These are phyloP conservation scores for Elsinoe necatrix DNA, from an alignment of 2,329 filamentous ascomycete species.

Conservation along the genomic window DNA sequence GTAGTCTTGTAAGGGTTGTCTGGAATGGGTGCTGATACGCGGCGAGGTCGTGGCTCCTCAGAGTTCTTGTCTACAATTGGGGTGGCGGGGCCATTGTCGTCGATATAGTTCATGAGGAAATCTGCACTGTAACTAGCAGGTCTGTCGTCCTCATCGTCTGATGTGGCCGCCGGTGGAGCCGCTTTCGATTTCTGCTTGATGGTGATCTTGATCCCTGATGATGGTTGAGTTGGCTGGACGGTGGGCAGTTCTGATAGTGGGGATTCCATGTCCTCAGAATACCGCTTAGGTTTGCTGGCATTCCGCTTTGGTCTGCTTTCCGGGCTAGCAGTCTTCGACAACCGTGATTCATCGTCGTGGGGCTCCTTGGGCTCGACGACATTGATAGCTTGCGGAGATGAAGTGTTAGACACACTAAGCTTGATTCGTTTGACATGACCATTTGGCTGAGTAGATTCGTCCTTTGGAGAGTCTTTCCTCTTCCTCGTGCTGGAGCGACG, in stretches of 20 bases:
- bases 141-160: conserved; percentile 16
- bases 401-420: background rate
- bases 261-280: background rate
- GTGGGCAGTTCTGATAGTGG: background rate
- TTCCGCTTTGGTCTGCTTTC: conserved; percentile 5
- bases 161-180: background rate
- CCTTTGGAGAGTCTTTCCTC: background rate
- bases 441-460: background rate
- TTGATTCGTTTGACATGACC: conserved; percentile 3
- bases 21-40: conserved; percentile 6
- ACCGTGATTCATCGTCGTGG: background rate
- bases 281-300: conserved; percentile 8
- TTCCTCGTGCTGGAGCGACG: background rate
- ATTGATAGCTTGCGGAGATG: background rate
- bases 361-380: background rate
- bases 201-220: background rate
- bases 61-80: conserved; percentile 7
- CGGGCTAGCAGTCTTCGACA: background rate
- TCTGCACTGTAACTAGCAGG: conserved; percentile 23
- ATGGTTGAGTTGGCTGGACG: background rate
- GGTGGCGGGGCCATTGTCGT: conserved; percentile 17
- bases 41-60: background rate
- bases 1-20: conserved; percentile 3
- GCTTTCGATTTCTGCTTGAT: conserved; percentile 15
- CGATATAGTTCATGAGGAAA: conserved; percentile 28